Percentiles rank a stretch among this genome's conserved stretches.
phyloP scores from a whole-genome alignment of 1,284 basidiomycete genomes.

The Ustilago loliicola region DNA sequence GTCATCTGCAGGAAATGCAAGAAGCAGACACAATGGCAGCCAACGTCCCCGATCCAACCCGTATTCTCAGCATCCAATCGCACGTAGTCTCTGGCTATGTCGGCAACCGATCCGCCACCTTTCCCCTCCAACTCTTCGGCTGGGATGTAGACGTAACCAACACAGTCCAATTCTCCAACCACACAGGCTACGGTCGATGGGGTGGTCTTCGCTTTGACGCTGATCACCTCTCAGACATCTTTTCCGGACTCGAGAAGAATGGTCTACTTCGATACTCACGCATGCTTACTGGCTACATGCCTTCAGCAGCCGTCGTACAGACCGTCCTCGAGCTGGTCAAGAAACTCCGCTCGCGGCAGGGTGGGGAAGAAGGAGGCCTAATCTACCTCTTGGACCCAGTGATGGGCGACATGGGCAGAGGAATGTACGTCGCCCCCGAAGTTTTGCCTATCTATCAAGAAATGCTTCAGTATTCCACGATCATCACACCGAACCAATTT shows the following conservation, averaged over 20 bases:
- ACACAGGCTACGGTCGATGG: constrained; percentile 79
- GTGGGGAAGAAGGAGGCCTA: constrained; percentile 74
- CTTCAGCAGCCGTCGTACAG: constrained; percentile 82
- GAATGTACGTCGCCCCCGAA: constrained; percentile 86
- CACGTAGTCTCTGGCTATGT: constrained; percentile 96
- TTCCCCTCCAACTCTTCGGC: constrained; percentile 92
- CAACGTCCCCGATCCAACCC: constrained; percentile 44
- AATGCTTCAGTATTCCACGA: constrained; percentile 83
- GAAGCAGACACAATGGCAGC: constrained; percentile 38
- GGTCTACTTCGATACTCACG: constrained; percentile 61
- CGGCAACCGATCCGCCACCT: constrained; percentile 86
- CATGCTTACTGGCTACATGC: constrained; percentile 78
- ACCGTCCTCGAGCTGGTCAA: constrained; percentile 78
- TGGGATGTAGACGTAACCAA: constrained; percentile 97
- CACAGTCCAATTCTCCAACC: constrained; percentile 85
- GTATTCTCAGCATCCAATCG: constrained; percentile 80
- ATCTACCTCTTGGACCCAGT: constrained; percentile 86
- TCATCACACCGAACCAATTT: constrained; percentile 98
- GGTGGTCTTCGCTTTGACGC: constrained; percentile 71
- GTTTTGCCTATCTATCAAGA: constrained; percentile 88
- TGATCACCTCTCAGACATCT: constrained; percentile 69
- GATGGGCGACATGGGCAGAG: constrained; percentile 73
- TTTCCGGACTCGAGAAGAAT: constrained; percentile 64
- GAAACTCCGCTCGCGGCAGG: constrained; percentile 74
- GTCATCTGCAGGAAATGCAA: neutral